Conservation (phyloP, 1,284 basidiomycete species). For the Sparassis latifolia region DNA sequence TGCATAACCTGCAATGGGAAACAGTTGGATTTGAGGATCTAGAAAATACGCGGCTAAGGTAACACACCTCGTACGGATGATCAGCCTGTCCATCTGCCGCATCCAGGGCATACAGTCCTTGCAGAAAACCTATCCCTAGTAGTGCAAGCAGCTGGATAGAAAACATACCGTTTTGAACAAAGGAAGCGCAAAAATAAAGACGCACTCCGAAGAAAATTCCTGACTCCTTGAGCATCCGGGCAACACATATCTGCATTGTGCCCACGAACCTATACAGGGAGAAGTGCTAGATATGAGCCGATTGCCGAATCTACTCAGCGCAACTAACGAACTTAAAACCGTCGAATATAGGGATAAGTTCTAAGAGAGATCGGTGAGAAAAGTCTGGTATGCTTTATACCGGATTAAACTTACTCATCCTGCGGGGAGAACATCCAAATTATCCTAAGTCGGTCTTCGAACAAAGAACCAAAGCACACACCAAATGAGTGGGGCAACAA, state of each 20-base stretch:
- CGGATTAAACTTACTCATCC: slow-evolving; percentile 64
- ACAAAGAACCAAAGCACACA: slow-evolving; percentile 26
- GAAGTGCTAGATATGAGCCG: background rate
- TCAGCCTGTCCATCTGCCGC: slow-evolving; percentile 80
- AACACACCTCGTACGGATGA: slow-evolving; percentile 38
- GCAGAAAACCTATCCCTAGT: slow-evolving; percentile 79
- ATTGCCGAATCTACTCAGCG: slow-evolving; percentile 1
- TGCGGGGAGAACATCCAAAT: slow-evolving; percentile 17
- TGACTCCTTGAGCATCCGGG: slow-evolving; percentile 88
- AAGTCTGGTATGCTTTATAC: background rate
- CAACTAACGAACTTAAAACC: slow-evolving; percentile 59
- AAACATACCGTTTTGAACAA: background rate
- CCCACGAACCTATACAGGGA: slow-evolving; percentile 55
- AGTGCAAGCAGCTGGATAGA: slow-evolving; percentile 63
- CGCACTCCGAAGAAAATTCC: slow-evolving; percentile 85
- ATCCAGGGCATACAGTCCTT: slow-evolving; percentile 85
- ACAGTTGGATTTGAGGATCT: background rate
- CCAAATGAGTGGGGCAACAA: slow-evolving; percentile 84
- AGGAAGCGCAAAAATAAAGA: background rate
- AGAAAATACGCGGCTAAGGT: background rate
- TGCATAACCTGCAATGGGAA: slow-evolving; percentile 52
- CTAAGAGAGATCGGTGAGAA: slow-evolving; percentile 29
- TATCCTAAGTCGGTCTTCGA: background rate
- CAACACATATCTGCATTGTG: slow-evolving; percentile 82
- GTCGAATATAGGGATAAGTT: slow-evolving; percentile 74